Base-by-base conservation (phyloP, 2,329 filamentous ascomycete genomes). In the Exutisphaerella laricina region DNA sequence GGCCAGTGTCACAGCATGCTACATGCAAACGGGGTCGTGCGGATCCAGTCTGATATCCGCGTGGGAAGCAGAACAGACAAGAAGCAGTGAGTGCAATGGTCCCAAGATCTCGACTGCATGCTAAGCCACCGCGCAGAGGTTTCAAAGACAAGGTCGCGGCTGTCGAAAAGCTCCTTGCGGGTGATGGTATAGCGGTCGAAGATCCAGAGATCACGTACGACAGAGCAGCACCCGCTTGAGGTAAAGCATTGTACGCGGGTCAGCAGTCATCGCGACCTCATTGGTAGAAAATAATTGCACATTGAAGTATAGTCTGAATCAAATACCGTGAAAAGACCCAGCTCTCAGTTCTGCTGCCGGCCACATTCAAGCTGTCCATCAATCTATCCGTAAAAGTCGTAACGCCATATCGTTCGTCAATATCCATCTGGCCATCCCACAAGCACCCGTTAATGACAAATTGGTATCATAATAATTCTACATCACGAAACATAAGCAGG, bases 11-110 rank as follows among this genome's bases (percentile, higher is more conserved):
- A 94, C 68, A 50, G 43, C 2, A 70, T 87, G 34, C 78, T 94
- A 16, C 88, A 94, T 61, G 68, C 79, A 47, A 77, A 79, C 47
- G 88, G 88, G n/a, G 78, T 88, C 23, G 73, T 85, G 47, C 74
- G 92, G 41, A 85, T 97, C 29, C 90, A 97, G 71, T 85, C 82
- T 20, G 88, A 90, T 61, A 89, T 97, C 69, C 74, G 90, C 9
- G 81, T 88, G 31, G 90, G 90, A 1, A 84, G 84, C 20, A 80
- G 88, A 59, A 94, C 84, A 57, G 88, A 95, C 63, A 94, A 94
- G 75, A 77, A 74, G 62, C 88, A 95, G 23, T 26, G 12, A 6
- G 23, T 26, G 6, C 23, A 26, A 26, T 12, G 23, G 23, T 26
- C 23, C 6, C 23, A 26, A 7, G 23, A 26, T 6, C 23, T 12